phyloP scores from a whole-genome alignment of 495 filamentous ascomycete genomes.

The Hyaloscypha finlandica region DNA sequence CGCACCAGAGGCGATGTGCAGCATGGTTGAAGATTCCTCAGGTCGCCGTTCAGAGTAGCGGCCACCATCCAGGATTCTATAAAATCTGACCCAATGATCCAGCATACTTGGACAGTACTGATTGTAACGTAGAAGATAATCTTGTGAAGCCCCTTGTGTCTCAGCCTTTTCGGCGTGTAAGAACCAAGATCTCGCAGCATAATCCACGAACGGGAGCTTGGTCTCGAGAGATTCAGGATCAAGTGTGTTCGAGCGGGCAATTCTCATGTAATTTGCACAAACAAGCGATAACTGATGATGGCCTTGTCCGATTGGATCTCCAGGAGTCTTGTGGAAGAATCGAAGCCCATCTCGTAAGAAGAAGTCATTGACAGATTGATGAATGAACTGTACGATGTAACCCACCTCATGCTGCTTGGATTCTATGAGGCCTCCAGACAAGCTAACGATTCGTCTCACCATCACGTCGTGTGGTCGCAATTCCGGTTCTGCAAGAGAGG shows the following conservation, averaged over 20 bases:
- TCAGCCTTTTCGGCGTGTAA: constrained; percentile 23
- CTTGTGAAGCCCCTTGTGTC: constrained; percentile 15
- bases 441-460: constrained; percentile 29
- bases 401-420: not conserved
- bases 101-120: constrained; percentile 22
- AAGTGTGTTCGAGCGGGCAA: constrained; percentile 9
- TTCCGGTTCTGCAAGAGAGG: not conserved
- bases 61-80: constrained; percentile 9
- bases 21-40: constrained; percentile 21
- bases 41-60: constrained; percentile 9
- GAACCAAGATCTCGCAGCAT: constrained; percentile 21
- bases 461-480: constrained; percentile 31
- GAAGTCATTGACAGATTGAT: constrained; percentile 43
- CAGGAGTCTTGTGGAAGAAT: constrained; percentile 12
- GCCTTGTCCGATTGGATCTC: constrained; percentile 18
- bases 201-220: constrained; percentile 16
- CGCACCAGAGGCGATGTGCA: constrained; percentile 22
- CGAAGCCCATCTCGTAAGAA: constrained; percentile 25
- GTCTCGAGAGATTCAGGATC: constrained; percentile 5
- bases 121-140: constrained; percentile 26
- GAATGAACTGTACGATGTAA: constrained; percentile 40
- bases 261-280: constrained; percentile 23
- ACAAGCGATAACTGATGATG: constrained; percentile 21
- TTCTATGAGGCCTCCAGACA: constrained; percentile 38
- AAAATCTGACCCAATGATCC: constrained; percentile 16